Conservation (phyloP, 768 basidiomycete genomes). For the Hericium alpestre region DNA sequence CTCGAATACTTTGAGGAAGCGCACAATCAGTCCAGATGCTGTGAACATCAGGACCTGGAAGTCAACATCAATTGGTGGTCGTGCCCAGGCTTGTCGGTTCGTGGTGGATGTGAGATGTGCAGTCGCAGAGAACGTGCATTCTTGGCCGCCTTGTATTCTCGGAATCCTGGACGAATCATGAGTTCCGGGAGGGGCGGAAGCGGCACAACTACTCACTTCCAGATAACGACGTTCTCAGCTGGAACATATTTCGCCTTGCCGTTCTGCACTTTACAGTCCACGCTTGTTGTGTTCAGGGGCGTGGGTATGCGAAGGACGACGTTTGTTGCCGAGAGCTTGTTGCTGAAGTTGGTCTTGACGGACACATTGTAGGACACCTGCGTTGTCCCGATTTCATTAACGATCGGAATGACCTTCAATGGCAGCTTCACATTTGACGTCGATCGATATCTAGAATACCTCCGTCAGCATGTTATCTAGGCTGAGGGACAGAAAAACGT, state of each 20-base stretch:
- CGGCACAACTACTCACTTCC: slow-evolving; percentile 66
- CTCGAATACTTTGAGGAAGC: slow-evolving; percentile 97
- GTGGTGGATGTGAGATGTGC: slow-evolving; percentile 85
- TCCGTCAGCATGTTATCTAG: not conserved
- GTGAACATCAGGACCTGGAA: slow-evolving; percentile 99
- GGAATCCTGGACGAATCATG: slow-evolving; percentile 55
- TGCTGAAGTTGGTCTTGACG: slow-evolving; percentile 80
- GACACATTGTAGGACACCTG: slow-evolving; percentile 87
- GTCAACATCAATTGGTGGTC: slow-evolving; percentile 96
- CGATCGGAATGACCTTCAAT: slow-evolving; percentile 77
- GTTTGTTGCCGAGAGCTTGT: slow-evolving; percentile 87
- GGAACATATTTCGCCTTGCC: slow-evolving; percentile 98
- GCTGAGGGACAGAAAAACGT: slow-evolving; percentile 16
- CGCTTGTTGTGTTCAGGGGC: slow-evolving; percentile 85
- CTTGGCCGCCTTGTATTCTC: slow-evolving; percentile 85
- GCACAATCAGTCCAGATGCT: slow-evolving; percentile 86
- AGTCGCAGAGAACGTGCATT: slow-evolving; percentile 74
- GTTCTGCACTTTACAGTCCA: slow-evolving; percentile 81
- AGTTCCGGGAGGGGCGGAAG: not conserved
- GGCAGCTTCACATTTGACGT: slow-evolving; percentile 96
- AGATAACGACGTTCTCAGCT: slow-evolving; percentile 89
- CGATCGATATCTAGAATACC: slow-evolving; percentile 71
- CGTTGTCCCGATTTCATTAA: slow-evolving; percentile 86
- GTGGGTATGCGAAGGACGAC: slow-evolving; percentile 93
- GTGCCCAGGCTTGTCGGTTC: slow-evolving; percentile 89